Evolutionary conservation across 345 rosid species (phyloP), one percentile per base, ranked within the genome.

Genomic region (Laguncularia racemosa): DNA sequence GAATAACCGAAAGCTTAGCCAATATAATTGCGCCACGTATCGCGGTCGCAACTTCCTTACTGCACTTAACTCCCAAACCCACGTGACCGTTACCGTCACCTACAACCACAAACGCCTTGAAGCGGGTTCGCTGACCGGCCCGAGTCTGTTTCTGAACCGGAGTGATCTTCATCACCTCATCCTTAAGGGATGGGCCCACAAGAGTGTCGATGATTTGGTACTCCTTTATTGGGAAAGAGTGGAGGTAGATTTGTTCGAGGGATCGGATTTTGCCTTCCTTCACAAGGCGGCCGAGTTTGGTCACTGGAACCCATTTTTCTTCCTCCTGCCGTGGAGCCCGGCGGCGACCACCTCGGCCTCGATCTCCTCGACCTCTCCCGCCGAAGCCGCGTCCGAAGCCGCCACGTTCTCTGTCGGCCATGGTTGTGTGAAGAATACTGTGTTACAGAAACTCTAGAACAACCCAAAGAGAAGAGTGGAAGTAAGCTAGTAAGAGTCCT

Each of bases 121-220:
- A 88, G 48, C 90, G 67, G 6, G 90, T 88, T 15, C 96, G 63
- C 71, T 85, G 93, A 1, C 93, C 93, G 20, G 91, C 95, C 3
- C 95, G 76, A 14, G 91, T 87, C 58, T 72, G 75, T 38, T 76
- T 69, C 75, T 90, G 97, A 21, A 87, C 96, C 0, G 97, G 93
- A 69, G 83, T 84, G 70, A 88, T 88, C 60, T 91, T 88, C 98
- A 91, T 91, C 53, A 91, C 98, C 80, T 91, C 98, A 13, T 91
- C 98, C 69, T 88, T 91, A 67, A 91, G 71, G 0, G 77, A 23
- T 0, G 89, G 91, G 15, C 88, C 91, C 0, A 81, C 76, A 28
- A 91, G 98, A 0, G 63, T 53, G 74, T 88, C 96, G 2, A 91
- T 33, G 71, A 91, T 91, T 70, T 91, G 98, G 49, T 88, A 65